Evolutionary conservation across 2,329 filamentous ascomycete genomes (phyloP), one percentile per base, ranked within the genome.

Genomic region (Chaetomium globosum): DNA sequence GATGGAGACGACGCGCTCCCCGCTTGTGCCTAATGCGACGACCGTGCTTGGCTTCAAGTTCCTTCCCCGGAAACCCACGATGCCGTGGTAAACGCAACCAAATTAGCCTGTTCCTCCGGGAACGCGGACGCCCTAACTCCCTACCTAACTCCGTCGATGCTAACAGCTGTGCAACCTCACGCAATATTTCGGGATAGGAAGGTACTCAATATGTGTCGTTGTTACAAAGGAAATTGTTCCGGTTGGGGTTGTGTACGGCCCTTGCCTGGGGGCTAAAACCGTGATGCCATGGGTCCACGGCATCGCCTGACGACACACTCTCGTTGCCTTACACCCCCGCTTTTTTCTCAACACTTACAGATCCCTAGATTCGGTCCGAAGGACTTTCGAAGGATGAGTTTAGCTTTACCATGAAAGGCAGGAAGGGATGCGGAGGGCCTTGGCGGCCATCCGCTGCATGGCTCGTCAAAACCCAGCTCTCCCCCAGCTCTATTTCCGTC

Each of bases 331-430:
- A 4, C 6, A 28, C 23, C 21, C 28, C 23, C 26, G 12, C 19
- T 12, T n/a, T 33, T 31, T 26, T n/a, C 12, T 21, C 7, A n/a
- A 21, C 9, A 10, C 6, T 43, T 5, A 19, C 39, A 39, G 9
- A 21, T 58, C 3, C 16, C 21, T 16, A 19, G 39, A 26, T 8
- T 39, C 36, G 19, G 19, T 49, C n/a, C 46, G 33, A 10, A 23
- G 16, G 16, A 48, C 39, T 2, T 7, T 33, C 39, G 26, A 62
- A 56, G 26, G 39, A 62, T 28, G 52, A 59, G 23, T n/a, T 59
- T n/a, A 59, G 31, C 54, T 53, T 58, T 21, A 33, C 26, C 55
- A 39, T n/a, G 26, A 39, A n/a, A 60, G 57, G 63, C 51, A 56
- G 52, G 57, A 43, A 51, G 10, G 23, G 51, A 19, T 9, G 23